Evolutionary conservation across 306 rosid species (phyloP).

Genomic region (Sicyos edulis): DNA sequence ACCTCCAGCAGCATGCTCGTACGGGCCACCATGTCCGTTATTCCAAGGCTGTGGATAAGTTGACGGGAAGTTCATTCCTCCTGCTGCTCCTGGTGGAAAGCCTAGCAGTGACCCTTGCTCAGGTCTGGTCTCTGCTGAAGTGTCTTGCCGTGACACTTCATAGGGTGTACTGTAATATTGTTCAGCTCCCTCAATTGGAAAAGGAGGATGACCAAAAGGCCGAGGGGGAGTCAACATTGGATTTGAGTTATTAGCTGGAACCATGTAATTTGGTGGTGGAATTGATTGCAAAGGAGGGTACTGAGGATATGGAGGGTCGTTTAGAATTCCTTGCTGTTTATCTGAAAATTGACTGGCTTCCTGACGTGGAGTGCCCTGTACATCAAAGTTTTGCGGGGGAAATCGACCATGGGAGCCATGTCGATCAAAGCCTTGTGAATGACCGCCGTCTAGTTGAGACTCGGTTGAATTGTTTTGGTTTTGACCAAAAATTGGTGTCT

Average conservation of each 20-base stretch:
- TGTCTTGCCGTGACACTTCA: constrained; percentile 67
- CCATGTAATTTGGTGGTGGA: constrained; percentile 46
- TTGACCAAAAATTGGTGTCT: constrained; percentile 61
- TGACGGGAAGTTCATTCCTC: constrained; percentile 47
- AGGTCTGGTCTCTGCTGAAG: constrained; percentile 49
- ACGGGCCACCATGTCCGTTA: constrained; percentile 56
- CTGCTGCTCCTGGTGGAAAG: constrained; percentile 53
- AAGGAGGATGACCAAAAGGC: constrained; percentile 62
- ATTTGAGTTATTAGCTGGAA: constrained; percentile 58
- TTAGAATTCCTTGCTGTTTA: constrained; percentile 58
- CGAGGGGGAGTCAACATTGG: constrained; percentile 60
- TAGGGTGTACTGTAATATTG: constrained; percentile 62
- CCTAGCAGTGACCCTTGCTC: constrained; percentile 72
- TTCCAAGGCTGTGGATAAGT: constrained; percentile 71
- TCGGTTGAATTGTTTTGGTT: constrained; percentile 50
- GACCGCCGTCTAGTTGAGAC: constrained; percentile 40
- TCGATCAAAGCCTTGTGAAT: constrained; percentile 71
- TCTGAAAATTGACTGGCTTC: constrained; percentile 59
- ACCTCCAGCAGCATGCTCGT: constrained; percentile 38
- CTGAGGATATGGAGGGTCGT: constrained; percentile 53
- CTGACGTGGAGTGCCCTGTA: constrained; percentile 37
- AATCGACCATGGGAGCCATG: constrained; percentile 43
- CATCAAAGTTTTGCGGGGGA: constrained; percentile 43
- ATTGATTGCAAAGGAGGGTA: constrained; percentile 63
- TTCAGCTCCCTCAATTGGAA: constrained; percentile 65